Base-by-base conservation (phyloP, 2,329 filamentous ascomycete species). In the Coniella vitis region DNA sequence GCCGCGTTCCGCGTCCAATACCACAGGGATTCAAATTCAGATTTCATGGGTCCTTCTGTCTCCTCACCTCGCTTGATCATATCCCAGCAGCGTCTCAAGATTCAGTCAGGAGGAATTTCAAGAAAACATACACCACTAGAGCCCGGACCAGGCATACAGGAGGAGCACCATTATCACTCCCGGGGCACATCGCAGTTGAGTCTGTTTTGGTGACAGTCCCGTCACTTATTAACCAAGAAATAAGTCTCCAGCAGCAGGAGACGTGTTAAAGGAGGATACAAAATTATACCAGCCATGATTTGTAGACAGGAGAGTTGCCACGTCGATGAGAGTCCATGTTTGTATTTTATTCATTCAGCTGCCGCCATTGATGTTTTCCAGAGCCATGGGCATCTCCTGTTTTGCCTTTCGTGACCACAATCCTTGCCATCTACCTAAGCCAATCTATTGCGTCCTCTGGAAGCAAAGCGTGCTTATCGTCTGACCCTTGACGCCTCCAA, bases 391-490 rank as follows among this genome's bases (percentile, higher is more conserved):
- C 17, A 29, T 29, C 25, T 5, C 25, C 10, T 40, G n/a, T 21
- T 16, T 17, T 7, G 12, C 14, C 21, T 10, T 16, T 21, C 9
- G 21, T 38, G 37, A 21, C 20, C 21, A 16, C 17, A 17, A 19
- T 12, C 8, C 14, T 21, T 14, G 17, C 13, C 19, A 10, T 38
- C 10, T 21, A 16, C 13, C n/a, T 12, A n/a, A 29, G 31, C 4
- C 25, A 19, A 19, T 17, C 7, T 12, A 9, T 40, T 16, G 29
- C 9, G 22, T 43, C 41, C 31, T 84, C 55, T 73, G 75, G 64
- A 96, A 95, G 62, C 87, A 91, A 47, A 96, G 65, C 51, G 86
- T 95, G 60, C 85, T 91, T 36, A 97, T 89, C 2, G 87, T 89
- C 71, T 93, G 87, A 2, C 91, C 91, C 62, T 89, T 87, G 64